A percentile compares a stretch with the other conserved stretches of the same genome.
These are phyloP conservation scores for Inga laurina DNA, from an alignment of 306 rosid species.

Conservation along the genomic window DNA sequence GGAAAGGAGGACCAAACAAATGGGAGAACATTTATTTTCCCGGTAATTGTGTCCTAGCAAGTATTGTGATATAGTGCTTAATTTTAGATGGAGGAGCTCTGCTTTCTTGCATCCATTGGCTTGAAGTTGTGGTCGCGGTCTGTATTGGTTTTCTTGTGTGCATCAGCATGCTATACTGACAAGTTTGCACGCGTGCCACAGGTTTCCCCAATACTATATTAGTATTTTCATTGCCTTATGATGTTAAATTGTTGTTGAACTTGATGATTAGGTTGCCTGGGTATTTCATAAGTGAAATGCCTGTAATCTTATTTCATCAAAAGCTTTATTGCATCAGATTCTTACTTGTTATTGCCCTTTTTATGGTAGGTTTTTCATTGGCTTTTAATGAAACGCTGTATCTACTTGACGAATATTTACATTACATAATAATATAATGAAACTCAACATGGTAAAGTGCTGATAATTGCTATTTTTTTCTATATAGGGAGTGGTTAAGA, in stretches of 20 bases:
- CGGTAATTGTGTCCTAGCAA: not conserved
- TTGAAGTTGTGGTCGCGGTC: not conserved
- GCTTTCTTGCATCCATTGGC: not conserved
- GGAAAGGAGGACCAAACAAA: not conserved
- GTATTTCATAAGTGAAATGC: not conserved
- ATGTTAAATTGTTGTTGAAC: not conserved
- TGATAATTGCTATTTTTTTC: not conserved
- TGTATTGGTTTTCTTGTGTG: not conserved
- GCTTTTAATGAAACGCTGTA: not conserved
- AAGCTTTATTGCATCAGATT: not conserved
- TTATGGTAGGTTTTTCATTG: not conserved
- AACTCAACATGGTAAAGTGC: not conserved
- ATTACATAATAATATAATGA: not conserved
- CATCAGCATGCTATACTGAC: not conserved
- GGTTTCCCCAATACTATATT: not conserved
- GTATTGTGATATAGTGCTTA: not conserved
- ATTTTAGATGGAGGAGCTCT: not conserved
- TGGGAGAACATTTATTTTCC: not conserved
- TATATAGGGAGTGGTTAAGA: slow-evolving; percentile 80
- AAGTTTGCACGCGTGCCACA: not conserved
- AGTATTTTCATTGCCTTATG: not conserved
- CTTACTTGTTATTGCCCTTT: not conserved
- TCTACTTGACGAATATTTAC: not conserved
- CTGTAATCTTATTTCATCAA: not conserved
- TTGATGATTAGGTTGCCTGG: not conserved